These are phyloP conservation scores for Tricholoma hemisulphureum DNA, from an alignment of 768 basidiomycete species.

Conservation along the genomic window DNA sequence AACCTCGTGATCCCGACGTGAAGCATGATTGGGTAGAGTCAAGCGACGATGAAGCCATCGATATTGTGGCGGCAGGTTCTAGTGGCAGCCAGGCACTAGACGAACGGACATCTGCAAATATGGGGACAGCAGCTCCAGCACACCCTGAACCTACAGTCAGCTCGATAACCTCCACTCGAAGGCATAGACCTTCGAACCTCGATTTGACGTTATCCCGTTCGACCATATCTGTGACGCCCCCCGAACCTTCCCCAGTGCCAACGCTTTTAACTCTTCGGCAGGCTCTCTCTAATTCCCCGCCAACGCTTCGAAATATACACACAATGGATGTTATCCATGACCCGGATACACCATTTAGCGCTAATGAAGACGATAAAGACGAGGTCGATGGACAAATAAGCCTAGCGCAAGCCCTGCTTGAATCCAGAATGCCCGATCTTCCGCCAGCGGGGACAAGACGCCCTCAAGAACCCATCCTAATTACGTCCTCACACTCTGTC, in stretches of 20 bases:
- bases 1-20: conserved; percentile 39
- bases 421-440: conserved; percentile 74
- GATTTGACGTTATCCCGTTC: conserved; percentile 51
- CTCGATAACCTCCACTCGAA: conserved; percentile 33
- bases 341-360: conserved; percentile 39
- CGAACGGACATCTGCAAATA: conserved; percentile 71
- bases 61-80: conserved; percentile 75
- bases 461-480: conserved; percentile 67
- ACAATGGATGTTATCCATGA: conserved; percentile 24
- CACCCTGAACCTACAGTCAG: not conserved
- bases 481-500: conserved; percentile 44
- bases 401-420: conserved; percentile 69
- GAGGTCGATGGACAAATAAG: conserved; percentile 67
- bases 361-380: conserved; percentile 58
- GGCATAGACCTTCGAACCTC: conserved; percentile 66
- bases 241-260: conserved; percentile 59
- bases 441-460: conserved; percentile 67
- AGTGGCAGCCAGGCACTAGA: conserved; percentile 81
- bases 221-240: conserved; percentile 32
- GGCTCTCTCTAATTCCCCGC: conserved; percentile 53
- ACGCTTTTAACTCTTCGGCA: conserved; percentile 67
- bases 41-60: conserved; percentile 86
- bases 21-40: conserved; percentile 75
- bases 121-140: conserved; percentile 30
- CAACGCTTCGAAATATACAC: conserved; percentile 19